A percentile compares a stretch with the other conserved stretches of the same genome.
These are phyloP conservation scores for Penicillium decumbens DNA, from an alignment of 2,329 filamentous ascomycete species.

Conservation along the genomic window DNA sequence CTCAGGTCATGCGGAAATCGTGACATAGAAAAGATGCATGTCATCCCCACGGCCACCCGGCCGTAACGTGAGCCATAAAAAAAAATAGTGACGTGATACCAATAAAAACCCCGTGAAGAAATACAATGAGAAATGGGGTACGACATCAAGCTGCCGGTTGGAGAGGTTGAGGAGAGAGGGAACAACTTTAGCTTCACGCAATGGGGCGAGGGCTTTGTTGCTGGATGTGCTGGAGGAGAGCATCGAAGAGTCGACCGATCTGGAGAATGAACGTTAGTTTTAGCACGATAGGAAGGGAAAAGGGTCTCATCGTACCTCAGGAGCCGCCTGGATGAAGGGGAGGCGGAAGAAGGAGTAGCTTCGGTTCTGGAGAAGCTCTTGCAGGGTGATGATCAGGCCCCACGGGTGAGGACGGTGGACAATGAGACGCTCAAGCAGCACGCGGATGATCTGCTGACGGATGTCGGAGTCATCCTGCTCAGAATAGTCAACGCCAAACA, in stretches of 20 bases:
- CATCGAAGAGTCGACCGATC: slow-evolving; percentile 45
- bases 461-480: slow-evolving; percentile 71
- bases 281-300: not conserved
- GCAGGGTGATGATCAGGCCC: slow-evolving; percentile 82
- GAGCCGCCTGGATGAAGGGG: slow-evolving; percentile 82
- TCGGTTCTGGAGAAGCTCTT: slow-evolving; percentile 87
- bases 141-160: slow-evolving; percentile 8
- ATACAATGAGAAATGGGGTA: slow-evolving; percentile 14
- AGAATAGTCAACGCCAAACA: slow-evolving; percentile 71
- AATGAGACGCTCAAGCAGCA: slow-evolving; percentile 81
- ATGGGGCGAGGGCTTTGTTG: slow-evolving; percentile 46
- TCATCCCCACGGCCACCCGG: slow-evolving; percentile 22
- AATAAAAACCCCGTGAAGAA: slow-evolving; percentile 20
- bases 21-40: slow-evolving; percentile 27
- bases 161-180: slow-evolving; percentile 9
- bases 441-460: slow-evolving; percentile 83
- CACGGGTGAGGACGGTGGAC: slow-evolving; percentile 91
- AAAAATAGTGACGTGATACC: slow-evolving; percentile 15
- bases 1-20: slow-evolving; percentile 26
- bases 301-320: slow-evolving; percentile 60
- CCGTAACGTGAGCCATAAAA: slow-evolving; percentile 25
- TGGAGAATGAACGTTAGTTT: slow-evolving; percentile 16
- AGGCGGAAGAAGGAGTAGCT: slow-evolving; percentile 89
- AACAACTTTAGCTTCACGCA: slow-evolving; percentile 27
- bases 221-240: slow-evolving; percentile 44